A percentile compares a stretch with the other conserved stretches of the same genome.
Conservation (phyloP, 108 stramenopile genomes). For the Pseudonitzschia multiseries region DNA sequence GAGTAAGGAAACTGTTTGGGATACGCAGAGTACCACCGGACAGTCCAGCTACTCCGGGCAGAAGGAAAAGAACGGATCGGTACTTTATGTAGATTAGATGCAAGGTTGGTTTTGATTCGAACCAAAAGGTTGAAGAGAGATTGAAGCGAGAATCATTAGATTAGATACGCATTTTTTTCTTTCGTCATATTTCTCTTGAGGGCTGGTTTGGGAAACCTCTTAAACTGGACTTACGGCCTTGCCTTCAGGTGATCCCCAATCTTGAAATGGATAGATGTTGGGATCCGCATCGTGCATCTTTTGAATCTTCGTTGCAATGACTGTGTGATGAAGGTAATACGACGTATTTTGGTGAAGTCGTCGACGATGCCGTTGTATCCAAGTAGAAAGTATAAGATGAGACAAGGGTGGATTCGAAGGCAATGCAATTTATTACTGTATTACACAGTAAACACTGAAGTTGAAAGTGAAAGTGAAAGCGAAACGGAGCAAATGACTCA, state of each 20-base stretch:
- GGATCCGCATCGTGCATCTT: conserved; percentile 36
- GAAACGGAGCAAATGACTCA: not conserved
- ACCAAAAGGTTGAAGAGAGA: not conserved
- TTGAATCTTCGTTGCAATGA: conserved; percentile 39
- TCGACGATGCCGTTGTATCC: not conserved
- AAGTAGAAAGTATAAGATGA: not conserved
- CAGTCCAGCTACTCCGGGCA: conserved; percentile 32
- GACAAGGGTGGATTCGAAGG: not conserved
- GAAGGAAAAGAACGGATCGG: conserved; percentile 27
- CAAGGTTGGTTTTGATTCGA: not conserved
- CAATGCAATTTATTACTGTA: no score
- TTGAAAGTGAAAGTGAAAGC: no score
- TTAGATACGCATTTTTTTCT: no score
- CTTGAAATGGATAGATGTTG: conserved; percentile 27
- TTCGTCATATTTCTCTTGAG: no score
- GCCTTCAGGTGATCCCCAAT: conserved; percentile 30
- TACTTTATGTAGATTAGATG: conserved; percentile 14
- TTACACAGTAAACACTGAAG: no score
- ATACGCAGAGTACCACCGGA: conserved; percentile 43
- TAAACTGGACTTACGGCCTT: conserved; percentile 19
- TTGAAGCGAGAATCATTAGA: not conserved
- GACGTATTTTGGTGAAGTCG: not conserved
- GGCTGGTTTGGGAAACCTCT: no score
- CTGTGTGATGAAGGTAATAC: not conserved
- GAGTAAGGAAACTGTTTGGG: conserved; percentile 36